Evolutionary conservation across 2,329 filamentous ascomycete genomes (phyloP).

Genomic region (Fusarium coicis): DNA sequence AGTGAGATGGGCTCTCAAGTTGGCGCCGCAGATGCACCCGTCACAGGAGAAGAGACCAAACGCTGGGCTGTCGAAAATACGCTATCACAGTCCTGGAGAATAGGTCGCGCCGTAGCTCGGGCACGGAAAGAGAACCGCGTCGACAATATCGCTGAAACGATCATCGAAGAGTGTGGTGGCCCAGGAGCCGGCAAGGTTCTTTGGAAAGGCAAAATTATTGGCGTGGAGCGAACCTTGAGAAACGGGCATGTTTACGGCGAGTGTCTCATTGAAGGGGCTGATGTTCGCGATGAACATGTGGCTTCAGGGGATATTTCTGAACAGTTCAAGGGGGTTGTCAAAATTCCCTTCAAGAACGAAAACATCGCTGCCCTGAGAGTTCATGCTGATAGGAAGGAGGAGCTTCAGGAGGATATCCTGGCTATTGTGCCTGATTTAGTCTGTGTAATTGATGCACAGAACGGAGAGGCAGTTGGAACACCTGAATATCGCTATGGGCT

Average conservation of each 20-base stretch:
- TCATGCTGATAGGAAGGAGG: conserved; percentile 47
- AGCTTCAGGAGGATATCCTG: conserved; percentile 56
- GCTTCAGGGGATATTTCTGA: neutral
- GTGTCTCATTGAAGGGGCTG: conserved; percentile 63
- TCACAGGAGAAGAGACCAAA: conserved; percentile 60
- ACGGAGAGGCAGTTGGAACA: conserved; percentile 65
- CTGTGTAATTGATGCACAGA: conserved; percentile 65
- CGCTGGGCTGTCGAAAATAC: conserved; percentile 64
- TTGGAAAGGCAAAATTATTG: conserved; percentile 73
- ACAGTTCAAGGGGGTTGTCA: conserved; percentile 60
- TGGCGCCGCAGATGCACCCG: conserved; percentile 59
- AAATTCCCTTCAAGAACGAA: conserved; percentile 79
- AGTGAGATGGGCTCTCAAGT: conserved; percentile 66
- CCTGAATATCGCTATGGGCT: conserved; percentile 67
- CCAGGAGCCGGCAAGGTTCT: conserved; percentile 63
- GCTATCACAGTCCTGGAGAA: conserved; percentile 65
- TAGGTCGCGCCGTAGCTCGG: conserved; percentile 68
- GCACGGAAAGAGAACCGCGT: conserved; percentile 61
- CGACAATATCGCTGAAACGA: conserved; percentile 65
- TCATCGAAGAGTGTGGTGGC: conserved; percentile 68
- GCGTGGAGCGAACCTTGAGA: conserved; percentile 65
- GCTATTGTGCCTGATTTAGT: conserved; percentile 68
- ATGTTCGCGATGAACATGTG: conserved; percentile 49
- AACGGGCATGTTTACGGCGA: conserved; percentile 70
- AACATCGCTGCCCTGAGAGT: conserved; percentile 69